Conservation (phyloP, 331 rosid species). For the Ulmus americana region DNA sequence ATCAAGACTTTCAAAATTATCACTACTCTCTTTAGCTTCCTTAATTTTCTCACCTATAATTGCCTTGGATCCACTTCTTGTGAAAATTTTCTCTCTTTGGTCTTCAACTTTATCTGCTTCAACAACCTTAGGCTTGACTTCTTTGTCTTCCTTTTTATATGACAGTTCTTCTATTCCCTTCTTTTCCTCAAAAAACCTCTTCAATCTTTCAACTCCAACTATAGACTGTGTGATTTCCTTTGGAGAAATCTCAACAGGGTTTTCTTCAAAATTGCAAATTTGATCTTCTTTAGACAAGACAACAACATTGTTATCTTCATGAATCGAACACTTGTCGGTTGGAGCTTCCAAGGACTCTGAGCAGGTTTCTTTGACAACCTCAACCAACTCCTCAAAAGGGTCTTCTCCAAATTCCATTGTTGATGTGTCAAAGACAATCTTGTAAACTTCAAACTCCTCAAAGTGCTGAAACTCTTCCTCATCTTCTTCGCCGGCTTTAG, state of each 20-base stretch:
- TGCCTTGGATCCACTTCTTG: conserved; percentile 54
- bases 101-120: conserved; percentile 51
- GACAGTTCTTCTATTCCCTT: conserved; percentile 22
- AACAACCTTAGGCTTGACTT: conserved; percentile 32
- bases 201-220: conserved; percentile 31
- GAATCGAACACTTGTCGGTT: conserved; percentile 18
- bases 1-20: neutral
- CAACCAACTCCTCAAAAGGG: conserved; percentile 33
- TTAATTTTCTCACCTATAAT: conserved; percentile 1
- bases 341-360: conserved; percentile 29
- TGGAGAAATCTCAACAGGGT: conserved; percentile 24
- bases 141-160: conserved; percentile 33
- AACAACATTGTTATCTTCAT: conserved; percentile 22
- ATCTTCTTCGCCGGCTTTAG: conserved; percentile 27
- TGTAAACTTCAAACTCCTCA: conserved; percentile 65
- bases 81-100: conserved; percentile 27
- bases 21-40: conserved; percentile 9
- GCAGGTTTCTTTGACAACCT: conserved; percentile 35
- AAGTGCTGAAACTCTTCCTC: conserved; percentile 32
- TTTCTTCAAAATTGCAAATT: conserved; percentile 20
- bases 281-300: conserved; percentile 13
- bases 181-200: conserved; percentile 36
- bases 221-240: conserved; percentile 10
- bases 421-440: conserved; percentile 59
- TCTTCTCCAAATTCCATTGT: conserved; percentile 29